Evolutionary conservation across 2,329 filamentous ascomycete species (phyloP).

Genomic region (Xylariaceae sp.): DNA sequence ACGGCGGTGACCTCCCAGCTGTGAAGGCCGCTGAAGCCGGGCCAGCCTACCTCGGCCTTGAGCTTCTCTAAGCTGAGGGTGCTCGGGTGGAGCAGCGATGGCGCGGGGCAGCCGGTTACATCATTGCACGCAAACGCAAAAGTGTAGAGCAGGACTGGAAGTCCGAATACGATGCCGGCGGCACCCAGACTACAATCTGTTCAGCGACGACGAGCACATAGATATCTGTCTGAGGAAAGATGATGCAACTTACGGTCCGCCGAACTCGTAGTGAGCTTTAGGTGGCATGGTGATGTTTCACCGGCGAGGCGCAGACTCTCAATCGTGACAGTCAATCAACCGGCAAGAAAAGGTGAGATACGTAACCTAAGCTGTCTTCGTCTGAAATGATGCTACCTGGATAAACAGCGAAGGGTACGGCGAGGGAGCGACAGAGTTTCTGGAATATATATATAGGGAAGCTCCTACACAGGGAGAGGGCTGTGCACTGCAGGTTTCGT

Average conservation of each 20-base stretch:
- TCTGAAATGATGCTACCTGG: background rate
- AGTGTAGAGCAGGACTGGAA: slow-evolving; percentile 73
- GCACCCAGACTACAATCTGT: slow-evolving; percentile 59
- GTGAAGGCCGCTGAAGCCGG: slow-evolving; percentile 64
- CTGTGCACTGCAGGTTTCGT: slow-evolving; percentile 12
- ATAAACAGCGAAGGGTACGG: background rate
- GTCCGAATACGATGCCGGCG: slow-evolving; percentile 69
- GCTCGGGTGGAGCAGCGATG: slow-evolving; percentile 68
- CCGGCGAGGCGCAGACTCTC: background rate
- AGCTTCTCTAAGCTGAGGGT: slow-evolving; percentile 65
- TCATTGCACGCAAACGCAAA: slow-evolving; percentile 90
- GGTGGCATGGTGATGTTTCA: slow-evolving; percentile 8
- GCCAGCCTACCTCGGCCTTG: slow-evolving; percentile 80
- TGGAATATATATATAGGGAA: slow-evolving; percentile 5
- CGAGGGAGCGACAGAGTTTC: slow-evolving; percentile 2
- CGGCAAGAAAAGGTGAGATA: too few species aligned
- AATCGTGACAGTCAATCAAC: background rate
- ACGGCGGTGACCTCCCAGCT: slow-evolving; percentile 64
- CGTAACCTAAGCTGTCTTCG: background rate
- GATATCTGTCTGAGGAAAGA: background rate
- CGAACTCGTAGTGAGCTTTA: slow-evolving; percentile 19
- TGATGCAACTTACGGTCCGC: slow-evolving; percentile 19
- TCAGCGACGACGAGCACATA: slow-evolving; percentile 4
- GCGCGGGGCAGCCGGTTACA: slow-evolving; percentile 78
- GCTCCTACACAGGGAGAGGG: background rate